These are phyloP conservation scores for Botrytis cinerea DNA, from an alignment of 2,329 filamentous ascomycete species.

Conservation along the genomic window DNA sequence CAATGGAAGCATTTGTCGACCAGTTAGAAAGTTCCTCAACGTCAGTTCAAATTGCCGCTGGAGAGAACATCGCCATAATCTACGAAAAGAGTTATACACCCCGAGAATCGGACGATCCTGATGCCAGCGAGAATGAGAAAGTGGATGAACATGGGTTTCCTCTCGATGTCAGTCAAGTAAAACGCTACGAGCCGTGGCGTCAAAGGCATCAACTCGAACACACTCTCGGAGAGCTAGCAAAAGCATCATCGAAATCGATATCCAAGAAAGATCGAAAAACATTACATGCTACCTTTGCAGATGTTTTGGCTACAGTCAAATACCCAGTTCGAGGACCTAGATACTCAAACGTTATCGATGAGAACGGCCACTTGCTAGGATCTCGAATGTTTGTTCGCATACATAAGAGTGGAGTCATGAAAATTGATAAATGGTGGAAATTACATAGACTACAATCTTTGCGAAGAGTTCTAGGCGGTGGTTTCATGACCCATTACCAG, in stretches of 20 bases:
- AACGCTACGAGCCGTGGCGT: slow-evolving; percentile 68
- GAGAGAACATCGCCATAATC: slow-evolving; percentile 70
- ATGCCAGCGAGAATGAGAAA: slow-evolving; percentile 46
- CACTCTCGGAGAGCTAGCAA: slow-evolving; percentile 60
- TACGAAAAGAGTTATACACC: slow-evolving; percentile 62
- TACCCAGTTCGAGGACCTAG: slow-evolving; percentile 66
- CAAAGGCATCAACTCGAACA: slow-evolving; percentile 62
- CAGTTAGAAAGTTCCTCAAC: slow-evolving; percentile 65
- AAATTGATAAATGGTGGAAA: slow-evolving; percentile 75
- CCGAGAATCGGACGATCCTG: slow-evolving; percentile 49
- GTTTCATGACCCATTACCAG: slow-evolving; percentile 64
- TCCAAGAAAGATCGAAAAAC: slow-evolving; percentile 67
- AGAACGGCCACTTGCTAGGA: slow-evolving; percentile 61
- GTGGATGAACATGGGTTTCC: slow-evolving; percentile 41
- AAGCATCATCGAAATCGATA: slow-evolving; percentile 60
- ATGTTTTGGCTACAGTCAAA: slow-evolving; percentile 66
- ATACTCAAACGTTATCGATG: slow-evolving; percentile 64
- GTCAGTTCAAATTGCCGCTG: slow-evolving; percentile 67
- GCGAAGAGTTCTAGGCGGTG: slow-evolving; percentile 60
- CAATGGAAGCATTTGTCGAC: slow-evolving; percentile 68
- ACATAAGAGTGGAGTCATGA: slow-evolving; percentile 58
- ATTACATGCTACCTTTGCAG: slow-evolving; percentile 65
- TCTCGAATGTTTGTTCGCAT: slow-evolving; percentile 63
- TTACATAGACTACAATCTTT: slow-evolving; percentile 63
- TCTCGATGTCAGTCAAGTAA: slow-evolving; percentile 50